Evolutionary conservation across 208 protist genomes (phyloP), one percentile per base, ranked within the genome.

Genomic region (Wallacemonas collosoma): DNA sequence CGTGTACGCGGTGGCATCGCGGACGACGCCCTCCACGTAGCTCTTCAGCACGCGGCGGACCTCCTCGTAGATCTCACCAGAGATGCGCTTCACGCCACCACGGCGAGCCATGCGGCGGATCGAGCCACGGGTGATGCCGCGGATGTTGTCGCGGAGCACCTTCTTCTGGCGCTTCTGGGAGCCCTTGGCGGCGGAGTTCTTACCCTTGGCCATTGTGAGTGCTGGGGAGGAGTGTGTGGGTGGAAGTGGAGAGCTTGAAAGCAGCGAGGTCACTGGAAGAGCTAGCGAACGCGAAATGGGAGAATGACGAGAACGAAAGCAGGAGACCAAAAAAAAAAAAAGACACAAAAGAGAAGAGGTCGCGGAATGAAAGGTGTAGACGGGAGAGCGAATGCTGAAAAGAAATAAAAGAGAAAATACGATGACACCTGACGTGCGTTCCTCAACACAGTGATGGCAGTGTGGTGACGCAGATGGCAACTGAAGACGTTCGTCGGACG

Each of bases 11-110:
- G 26, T 26, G 26, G 26, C 26, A 26, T 26, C 26, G 26, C 26
- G 26, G 26, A 26, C 26, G 26, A 26, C 26, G 26, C 26, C 26
- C 26, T 26, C 26, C 26, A 26, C 26, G 26, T 26, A 26, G 26
- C 26, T 26, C 26, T 26, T 26, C 26, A 26, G 26, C 26, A 26
- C 26, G 26, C 26, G 75, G 61, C 26, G 73, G 71, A 71, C 69
- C 69, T 73, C 69, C 60, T 73, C 69, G 69, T 73, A 73, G 57
- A 73, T 69, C 60, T 71, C 69, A 47, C 26, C 39, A 38, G 40
- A 54, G 81, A 91, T 91, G 61, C 86, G 77, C 66, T 90, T 89
- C 12, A 92, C 86, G 68, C 86, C 86, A 77, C 86, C 86, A 74
- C 86, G 63, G 61, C 86, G 74, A 43, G 86, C 86, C 39, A 91